Evolutionary conservation across 352 stramenopile genomes (phyloP).

Genomic region (Thalassiosira hispida): DNA sequence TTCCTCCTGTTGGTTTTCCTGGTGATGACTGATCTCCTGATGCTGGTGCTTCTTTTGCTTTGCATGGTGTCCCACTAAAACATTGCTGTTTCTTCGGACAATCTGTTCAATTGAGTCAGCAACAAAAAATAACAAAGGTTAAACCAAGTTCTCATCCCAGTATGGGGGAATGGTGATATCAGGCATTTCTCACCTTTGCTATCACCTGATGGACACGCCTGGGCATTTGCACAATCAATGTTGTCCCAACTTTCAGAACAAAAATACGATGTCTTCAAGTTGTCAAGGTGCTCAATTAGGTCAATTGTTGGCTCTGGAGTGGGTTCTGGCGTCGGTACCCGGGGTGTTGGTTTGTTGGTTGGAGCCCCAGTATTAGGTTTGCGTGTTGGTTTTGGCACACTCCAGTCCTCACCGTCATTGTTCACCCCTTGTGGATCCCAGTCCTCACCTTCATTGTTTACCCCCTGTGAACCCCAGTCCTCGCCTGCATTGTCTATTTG

Average conservation of each 20-base stretch:
- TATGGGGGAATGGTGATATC: too few relatives aligned
- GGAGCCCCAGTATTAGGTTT: neutral
- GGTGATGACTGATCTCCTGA: conserved; percentile 12
- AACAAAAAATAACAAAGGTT: neutral
- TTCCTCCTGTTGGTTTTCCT: neutral
- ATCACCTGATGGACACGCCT: conserved; percentile 56
- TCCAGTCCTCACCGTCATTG: conserved; percentile 21
- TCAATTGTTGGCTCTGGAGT: conserved; percentile 58
- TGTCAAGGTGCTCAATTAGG: conserved; percentile 48
- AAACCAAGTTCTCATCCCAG: too few relatives aligned
- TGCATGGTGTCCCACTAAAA: conserved; percentile 54
- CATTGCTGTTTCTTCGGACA: conserved; percentile 60
- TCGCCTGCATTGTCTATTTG: conserved; percentile 16
- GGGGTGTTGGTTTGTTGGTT: conserved; percentile 33
- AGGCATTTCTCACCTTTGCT: conserved; percentile 38
- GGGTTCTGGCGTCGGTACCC: conserved; percentile 36
- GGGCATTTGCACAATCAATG: conserved; percentile 61
- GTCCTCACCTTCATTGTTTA: conserved; percentile 20
- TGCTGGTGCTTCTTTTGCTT: conserved; percentile 16
- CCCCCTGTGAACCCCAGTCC: neutral
- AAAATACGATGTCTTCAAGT: conserved; percentile 54
- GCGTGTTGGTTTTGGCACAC: neutral
- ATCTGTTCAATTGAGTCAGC: conserved; percentile 16
- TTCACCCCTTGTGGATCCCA: conserved; percentile 1
- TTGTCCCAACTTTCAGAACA: conserved; percentile 51